Conservation (phyloP, 2,329 filamentous ascomycete genomes). For the Fusarium albidum region DNA sequence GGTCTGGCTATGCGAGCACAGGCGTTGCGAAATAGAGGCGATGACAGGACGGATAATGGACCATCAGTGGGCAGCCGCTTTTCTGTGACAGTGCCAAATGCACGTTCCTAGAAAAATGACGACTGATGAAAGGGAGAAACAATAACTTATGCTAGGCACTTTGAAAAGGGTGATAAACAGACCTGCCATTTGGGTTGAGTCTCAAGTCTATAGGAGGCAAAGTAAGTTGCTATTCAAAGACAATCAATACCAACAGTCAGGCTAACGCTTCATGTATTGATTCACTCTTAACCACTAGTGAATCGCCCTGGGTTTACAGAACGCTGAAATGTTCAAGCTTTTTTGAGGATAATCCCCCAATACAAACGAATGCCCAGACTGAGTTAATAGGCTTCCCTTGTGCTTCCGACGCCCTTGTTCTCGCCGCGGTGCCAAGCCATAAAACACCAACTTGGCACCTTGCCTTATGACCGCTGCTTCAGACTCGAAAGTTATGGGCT, state of each 20-base stretch:
- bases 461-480: neutral
- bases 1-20: too few relatives aligned
- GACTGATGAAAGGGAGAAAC: too few relatives aligned
- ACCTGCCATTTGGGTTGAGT: neutral
- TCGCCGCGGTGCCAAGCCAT: neutral
- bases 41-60: too few relatives aligned
- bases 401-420: conserved; percentile 4
- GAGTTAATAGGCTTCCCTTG: neutral
- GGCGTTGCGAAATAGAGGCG: too few relatives aligned
- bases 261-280: neutral
- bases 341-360: neutral
- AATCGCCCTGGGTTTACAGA: neutral
- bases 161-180: neutral
- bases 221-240: neutral
- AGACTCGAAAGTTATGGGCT: neutral
- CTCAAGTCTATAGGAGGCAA: neutral
- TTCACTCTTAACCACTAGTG: neutral
- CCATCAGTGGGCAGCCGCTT: too few relatives aligned
- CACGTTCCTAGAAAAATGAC: too few relatives aligned
- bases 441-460: neutral
- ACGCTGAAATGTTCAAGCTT: neutral
- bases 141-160: too few relatives aligned
- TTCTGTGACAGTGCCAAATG: too few relatives aligned
- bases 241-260: neutral
- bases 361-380: neutral